Base-by-base conservation (phyloP, 1,139 yeast species). In the Geotrichum candidum region DNA sequence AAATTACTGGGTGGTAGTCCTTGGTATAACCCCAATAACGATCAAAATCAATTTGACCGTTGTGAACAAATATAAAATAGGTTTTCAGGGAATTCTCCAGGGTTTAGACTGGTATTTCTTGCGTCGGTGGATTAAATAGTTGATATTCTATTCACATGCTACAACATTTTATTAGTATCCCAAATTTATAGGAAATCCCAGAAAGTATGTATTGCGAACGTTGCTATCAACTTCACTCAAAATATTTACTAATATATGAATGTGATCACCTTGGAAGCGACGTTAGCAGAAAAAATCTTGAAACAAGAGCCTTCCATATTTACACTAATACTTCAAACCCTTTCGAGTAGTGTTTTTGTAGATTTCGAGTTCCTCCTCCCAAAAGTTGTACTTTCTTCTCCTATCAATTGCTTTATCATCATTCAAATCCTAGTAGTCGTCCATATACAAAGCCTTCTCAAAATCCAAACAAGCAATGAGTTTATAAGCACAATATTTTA, bases 11-110 rank as follows among this genome's bases (percentile, higher is more conserved):
- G 63, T 79, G 80, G 5, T 85, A 83, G 72, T 90, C 96, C 65
- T 82, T 84, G 63, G 91, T 90, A 71, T 90, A 90, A 15, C 90
- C 83, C 96, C 96, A 91, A 71, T 91, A 91, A 73, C 91, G 97
- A 1, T 97, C 97, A 70, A 88, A 90, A 63, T 89, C 85, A 1
- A 96, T 96, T 69, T 89, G 94, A 10, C 97, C 97, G 63, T 96
- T 78, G 73, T 91, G 97, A 58, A 91, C 89, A 69, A 91, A 90
- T 5, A 90, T 84, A 0, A 97, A 95, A 77, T 90, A 90, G n/a
- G n/a, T 6, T 33, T 33, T 4, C 9, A 33, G 2, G 38, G 15
- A 33, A 11, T 33, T 33, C 38, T 15, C 18, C 45, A 38, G 18
- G 15, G 2, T 13, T 15, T 38, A 5, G 18, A 13, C 45, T 38